phyloP scores from a whole-genome alignment of 2,329 filamentous ascomycete genomes.

The Knufia petricola region DNA sequence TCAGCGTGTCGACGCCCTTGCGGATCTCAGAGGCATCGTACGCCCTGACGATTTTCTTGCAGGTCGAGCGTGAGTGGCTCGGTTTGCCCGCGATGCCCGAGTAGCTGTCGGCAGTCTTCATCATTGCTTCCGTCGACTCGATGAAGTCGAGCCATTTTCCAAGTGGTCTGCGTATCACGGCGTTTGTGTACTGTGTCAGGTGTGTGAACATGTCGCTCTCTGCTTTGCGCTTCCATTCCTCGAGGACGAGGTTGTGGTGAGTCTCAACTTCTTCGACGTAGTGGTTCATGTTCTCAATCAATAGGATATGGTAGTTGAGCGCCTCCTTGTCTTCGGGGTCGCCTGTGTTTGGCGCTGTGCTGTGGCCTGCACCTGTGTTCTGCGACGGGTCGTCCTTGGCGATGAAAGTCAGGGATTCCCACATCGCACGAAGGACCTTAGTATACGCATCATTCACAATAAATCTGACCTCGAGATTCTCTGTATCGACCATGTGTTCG shows the following conservation, averaged over 20 bases:
- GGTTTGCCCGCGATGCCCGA: slow-evolving; percentile 65
- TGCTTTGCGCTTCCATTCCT: slow-evolving; percentile 74
- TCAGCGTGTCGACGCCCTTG: slow-evolving; percentile 80
- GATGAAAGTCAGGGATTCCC: slow-evolving; percentile 91
- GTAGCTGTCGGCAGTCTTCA: slow-evolving; percentile 37
- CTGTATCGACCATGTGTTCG: slow-evolving; percentile 40
- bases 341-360: slow-evolving; percentile 25
- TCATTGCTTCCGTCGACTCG: slow-evolving; percentile 70
- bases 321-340: slow-evolving; percentile 89
- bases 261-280: slow-evolving; percentile 85
- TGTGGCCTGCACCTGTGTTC: slow-evolving; percentile 8
- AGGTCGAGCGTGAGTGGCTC: slow-evolving; percentile 69
- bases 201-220: slow-evolving; percentile 73
- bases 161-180: slow-evolving; percentile 78
- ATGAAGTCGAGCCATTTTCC: slow-evolving; percentile 80
- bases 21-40: slow-evolving; percentile 79
- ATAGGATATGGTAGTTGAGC: slow-evolving; percentile 89
- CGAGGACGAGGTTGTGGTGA: slow-evolving; percentile 62
- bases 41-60: slow-evolving; percentile 73
- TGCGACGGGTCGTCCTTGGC: slow-evolving; percentile 51
- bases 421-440: slow-evolving; percentile 88
- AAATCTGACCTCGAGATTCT: slow-evolving; percentile 58
- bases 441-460: slow-evolving; percentile 81
- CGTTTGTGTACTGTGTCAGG: slow-evolving; percentile 74
- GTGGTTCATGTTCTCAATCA: slow-evolving; percentile 99